Percentiles rank a stretch among this genome's conserved stretches.
Evolutionary conservation across 371 early-diverging fungal species (phyloP).

Genomic region (Zychaea mexicana): DNA sequence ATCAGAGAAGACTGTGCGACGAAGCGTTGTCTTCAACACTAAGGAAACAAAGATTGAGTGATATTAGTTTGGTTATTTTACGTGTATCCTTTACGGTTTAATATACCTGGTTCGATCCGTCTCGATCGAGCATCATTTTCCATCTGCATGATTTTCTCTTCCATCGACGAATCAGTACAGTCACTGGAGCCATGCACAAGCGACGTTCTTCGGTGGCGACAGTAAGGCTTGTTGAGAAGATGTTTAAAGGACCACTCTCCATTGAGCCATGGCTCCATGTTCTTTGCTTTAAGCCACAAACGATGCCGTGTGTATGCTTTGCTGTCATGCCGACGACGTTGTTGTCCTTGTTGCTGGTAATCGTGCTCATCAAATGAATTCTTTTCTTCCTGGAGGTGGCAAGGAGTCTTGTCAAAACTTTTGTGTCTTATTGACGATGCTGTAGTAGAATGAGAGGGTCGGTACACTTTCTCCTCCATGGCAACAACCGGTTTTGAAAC

Average conservation of each 20-base stretch:
- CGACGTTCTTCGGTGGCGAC: background rate
- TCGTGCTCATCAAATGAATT: background rate
- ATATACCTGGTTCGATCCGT: constrained; percentile 13
- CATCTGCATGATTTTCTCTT: background rate
- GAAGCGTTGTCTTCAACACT: constrained; percentile 8
- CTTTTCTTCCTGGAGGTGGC: background rate
- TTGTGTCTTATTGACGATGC: background rate
- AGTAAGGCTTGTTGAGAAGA: constrained; percentile 7
- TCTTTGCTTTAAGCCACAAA: constrained; percentile 11
- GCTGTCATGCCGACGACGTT: background rate
- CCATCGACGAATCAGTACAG: background rate
- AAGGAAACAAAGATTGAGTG: background rate
- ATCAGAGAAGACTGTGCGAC: constrained; percentile 7
- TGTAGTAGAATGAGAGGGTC: background rate
- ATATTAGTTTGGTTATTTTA: background rate
- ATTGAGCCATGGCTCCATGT: constrained; percentile 4
- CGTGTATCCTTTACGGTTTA: too few relatives aligned
- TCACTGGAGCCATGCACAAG: background rate
- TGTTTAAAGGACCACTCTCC: constrained; percentile 7
- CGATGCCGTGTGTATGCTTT: constrained; percentile 5
- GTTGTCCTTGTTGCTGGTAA: background rate
- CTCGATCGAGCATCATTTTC: constrained; percentile 2
- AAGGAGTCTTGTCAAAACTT: background rate
- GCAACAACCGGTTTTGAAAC: background rate
- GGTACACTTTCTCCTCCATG: constrained; percentile 11